Conservation (phyloP, 108 stramenopile genomes). For the Nitzschia sp. region DNA sequence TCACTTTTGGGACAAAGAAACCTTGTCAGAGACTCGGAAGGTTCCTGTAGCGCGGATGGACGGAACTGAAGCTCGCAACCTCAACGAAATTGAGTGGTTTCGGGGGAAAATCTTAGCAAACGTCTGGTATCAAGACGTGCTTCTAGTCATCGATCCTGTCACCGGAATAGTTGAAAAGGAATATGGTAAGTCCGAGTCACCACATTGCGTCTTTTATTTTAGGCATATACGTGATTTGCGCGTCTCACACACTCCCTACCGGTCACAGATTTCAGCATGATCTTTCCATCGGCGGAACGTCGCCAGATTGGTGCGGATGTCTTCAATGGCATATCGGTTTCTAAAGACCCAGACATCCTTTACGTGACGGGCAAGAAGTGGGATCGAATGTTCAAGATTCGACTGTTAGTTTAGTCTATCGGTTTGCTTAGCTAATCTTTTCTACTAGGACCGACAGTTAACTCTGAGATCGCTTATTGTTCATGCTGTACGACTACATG, state of each 20-base stretch:
- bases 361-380: slow-evolving; percentile 75
- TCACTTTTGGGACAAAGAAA: slow-evolving; percentile 79
- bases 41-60: slow-evolving; percentile 54
- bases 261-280: slow-evolving; percentile 55
- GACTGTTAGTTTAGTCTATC: slow-evolving; percentile 6
- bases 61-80: slow-evolving; percentile 43
- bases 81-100: slow-evolving; percentile 87
- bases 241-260: not conserved
- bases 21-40: slow-evolving; percentile 48
- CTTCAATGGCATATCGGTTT: slow-evolving; percentile 86
- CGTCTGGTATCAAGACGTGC: slow-evolving; percentile 79
- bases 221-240: not conserved
- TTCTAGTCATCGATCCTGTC: slow-evolving; percentile 80
- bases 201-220: no score
- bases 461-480: no score
- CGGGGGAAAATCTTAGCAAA: slow-evolving; percentile 81
- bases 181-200: slow-evolving; percentile 70
- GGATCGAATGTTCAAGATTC: slow-evolving; percentile 74
- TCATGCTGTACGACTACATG: no score
- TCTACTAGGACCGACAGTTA: no score
- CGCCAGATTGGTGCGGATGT: slow-evolving; percentile 58
- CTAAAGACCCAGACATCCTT: slow-evolving; percentile 61
- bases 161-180: slow-evolving; percentile 78
- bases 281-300: slow-evolving; percentile 60
- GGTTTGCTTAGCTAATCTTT: no score